phyloP scores from a whole-genome alignment of 345 rosid genomes.

The Bretschneidera sinensis region DNA sequence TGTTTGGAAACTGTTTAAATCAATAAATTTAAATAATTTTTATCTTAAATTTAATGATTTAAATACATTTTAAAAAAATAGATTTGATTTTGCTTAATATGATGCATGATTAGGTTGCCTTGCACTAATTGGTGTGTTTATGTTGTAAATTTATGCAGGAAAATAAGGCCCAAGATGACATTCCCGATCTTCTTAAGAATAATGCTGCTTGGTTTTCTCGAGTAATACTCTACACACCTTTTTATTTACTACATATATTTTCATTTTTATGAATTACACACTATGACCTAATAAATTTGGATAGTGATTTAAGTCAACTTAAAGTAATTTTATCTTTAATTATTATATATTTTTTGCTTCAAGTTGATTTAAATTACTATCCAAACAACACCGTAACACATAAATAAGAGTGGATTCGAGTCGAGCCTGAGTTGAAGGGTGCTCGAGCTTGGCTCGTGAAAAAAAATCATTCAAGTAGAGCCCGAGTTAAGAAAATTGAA shows the following conservation, averaged over 20 bases:
- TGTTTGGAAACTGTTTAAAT: not conserved
- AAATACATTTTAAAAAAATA: not conserved
- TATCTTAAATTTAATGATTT: too few relatives aligned
- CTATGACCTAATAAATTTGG: too few relatives aligned
- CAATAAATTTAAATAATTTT: too few relatives aligned
- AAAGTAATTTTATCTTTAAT: not conserved
- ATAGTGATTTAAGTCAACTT: too few relatives aligned
- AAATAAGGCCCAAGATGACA: conserved; percentile 84
- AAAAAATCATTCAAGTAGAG: too few relatives aligned
- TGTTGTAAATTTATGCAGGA: conserved; percentile 41
- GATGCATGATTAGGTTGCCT: not conserved
- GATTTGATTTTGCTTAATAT: not conserved
- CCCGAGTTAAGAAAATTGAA: too few relatives aligned
- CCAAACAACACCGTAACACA: not conserved
- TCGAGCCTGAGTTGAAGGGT: too few relatives aligned
- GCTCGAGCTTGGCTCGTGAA: too few relatives aligned
- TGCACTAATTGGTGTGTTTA: not conserved
- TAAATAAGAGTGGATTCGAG: not conserved
- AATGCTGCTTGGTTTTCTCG: conserved; percentile 68
- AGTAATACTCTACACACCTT: conserved; percentile 41
- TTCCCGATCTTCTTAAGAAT: conserved; percentile 64
- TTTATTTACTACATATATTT: not conserved
- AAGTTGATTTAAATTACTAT: not conserved
- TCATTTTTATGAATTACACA: not conserved
- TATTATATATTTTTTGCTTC: not conserved